phyloP scores from a whole-genome alignment of 805 yeast species.

The Kluyveromyces aestuarii region DNA sequence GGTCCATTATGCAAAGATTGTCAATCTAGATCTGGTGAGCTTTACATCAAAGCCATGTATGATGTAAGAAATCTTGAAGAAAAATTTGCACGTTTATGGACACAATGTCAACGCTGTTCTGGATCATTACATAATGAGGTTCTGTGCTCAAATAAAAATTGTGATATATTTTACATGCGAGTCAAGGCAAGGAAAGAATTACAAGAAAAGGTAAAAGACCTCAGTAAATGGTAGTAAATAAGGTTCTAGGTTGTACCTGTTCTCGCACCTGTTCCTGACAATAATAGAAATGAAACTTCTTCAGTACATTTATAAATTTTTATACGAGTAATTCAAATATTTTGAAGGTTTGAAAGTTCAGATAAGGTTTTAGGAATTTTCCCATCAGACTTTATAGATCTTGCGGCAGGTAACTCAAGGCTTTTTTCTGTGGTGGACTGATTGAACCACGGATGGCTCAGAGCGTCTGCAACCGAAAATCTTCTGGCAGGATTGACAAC shows the following conservation, averaged over 20 bases:
- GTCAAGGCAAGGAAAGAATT: conserved; percentile 39
- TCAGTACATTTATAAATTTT: no score
- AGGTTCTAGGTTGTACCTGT: no score
- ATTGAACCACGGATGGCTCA: conserved; percentile 80
- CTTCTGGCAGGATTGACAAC: conserved; percentile 60
- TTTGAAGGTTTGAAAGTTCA: conserved; percentile 24
- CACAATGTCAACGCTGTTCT: conserved; percentile 96
- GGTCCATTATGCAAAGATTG: conserved; percentile 83
- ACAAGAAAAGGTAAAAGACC: conserved; percentile 30
- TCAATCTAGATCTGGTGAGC: conserved; percentile 56
- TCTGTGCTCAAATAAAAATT: conserved; percentile 87
- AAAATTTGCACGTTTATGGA: conserved; percentile 86
- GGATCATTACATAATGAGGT: conserved; percentile 95
- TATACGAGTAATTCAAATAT: conserved; percentile 4
- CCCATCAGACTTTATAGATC: conserved; percentile 24
- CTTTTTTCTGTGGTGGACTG: conserved; percentile 1
- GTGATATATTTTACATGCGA: conserved; percentile 97
- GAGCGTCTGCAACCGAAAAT: conserved; percentile 76
- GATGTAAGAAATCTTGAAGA: conserved; percentile 73
- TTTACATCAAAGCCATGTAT: conserved; percentile 74
- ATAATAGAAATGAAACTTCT: no score
- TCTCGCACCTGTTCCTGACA: no score
- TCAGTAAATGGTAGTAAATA: conserved; percentile 31
- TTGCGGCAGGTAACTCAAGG: conserved; percentile 5
- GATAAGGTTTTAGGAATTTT: conserved; percentile 31